Evolutionary conservation across 2,329 filamentous ascomycete species (phyloP).

Genomic region (Xylaria sp.): DNA sequence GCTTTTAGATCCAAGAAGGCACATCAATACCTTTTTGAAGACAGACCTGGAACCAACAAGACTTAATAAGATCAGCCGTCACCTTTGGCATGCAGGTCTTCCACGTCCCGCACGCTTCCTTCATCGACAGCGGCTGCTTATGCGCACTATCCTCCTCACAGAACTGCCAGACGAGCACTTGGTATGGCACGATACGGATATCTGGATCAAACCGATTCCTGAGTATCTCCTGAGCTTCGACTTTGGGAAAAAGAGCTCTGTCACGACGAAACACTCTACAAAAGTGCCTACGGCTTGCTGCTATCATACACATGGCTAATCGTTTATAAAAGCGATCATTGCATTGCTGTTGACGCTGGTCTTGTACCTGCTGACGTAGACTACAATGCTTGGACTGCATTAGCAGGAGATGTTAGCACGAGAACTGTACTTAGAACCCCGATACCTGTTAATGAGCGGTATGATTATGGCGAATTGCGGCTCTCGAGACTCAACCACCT

Average conservation of each 20-base stretch:
- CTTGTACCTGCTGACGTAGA: conserved; percentile 41
- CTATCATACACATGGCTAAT: conserved; percentile 55
- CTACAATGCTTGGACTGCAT: neutral
- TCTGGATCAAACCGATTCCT: conserved; percentile 48
- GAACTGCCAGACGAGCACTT: conserved; percentile 49
- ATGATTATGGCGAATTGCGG: conserved; percentile 57
- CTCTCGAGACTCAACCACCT: conserved; percentile 56
- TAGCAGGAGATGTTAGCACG: neutral
- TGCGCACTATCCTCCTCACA: conserved; percentile 47
- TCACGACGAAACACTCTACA: conserved; percentile 39
- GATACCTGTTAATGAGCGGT: conserved; percentile 52
- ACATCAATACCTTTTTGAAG: conserved; percentile 12
- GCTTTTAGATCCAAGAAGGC: neutral
- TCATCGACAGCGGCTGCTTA: conserved; percentile 45
- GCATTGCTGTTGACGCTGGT: conserved; percentile 47
- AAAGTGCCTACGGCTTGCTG: conserved; percentile 53
- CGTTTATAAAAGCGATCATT: conserved; percentile 50
- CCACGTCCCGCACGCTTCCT: conserved; percentile 41
- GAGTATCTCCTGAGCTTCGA: conserved; percentile 43
- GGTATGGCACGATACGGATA: conserved; percentile 42
- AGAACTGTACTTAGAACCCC: conserved; percentile 36
- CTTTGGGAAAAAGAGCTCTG: conserved; percentile 45
- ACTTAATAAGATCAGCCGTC: conserved; percentile 35
- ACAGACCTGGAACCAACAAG: conserved; percentile 35
- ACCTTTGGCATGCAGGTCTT: conserved; percentile 42